phyloP scores from a whole-genome alignment of 352 stramenopile genomes.

The Pythium coloratum region DNA sequence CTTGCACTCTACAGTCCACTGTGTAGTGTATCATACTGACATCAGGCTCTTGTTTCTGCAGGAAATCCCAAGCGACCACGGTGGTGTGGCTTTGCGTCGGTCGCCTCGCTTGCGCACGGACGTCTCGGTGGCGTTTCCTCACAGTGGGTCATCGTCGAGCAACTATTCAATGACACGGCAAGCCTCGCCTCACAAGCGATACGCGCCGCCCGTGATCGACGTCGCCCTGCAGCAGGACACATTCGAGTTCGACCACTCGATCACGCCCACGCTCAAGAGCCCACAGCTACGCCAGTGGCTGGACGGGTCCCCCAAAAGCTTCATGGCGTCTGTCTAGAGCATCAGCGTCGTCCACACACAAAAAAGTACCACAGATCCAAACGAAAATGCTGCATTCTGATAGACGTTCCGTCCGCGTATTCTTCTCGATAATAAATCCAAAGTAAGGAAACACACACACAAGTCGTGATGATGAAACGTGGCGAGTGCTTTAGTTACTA shows the following conservation, averaged over 20 bases:
- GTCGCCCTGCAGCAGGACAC: slow-evolving; percentile 78
- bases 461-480: neutral
- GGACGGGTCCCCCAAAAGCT: slow-evolving; percentile 79
- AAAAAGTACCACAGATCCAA: slow-evolving; percentile 3
- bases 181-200: slow-evolving; percentile 72
- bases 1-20: neutral
- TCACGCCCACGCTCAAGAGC: slow-evolving; percentile 87
- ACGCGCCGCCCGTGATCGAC: slow-evolving; percentile 71
- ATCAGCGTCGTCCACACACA: neutral
- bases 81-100: slow-evolving; percentile 54
- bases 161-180: slow-evolving; percentile 48
- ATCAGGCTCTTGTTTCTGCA: slow-evolving; percentile 21
- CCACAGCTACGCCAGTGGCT: slow-evolving; percentile 83
- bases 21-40: neutral
- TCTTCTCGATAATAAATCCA: neutral
- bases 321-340: slow-evolving; percentile 74
- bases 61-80: slow-evolving; percentile 72
- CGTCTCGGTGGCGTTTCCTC: slow-evolving; percentile 82
- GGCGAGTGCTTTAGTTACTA: neutral
- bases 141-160: slow-evolving; percentile 37
- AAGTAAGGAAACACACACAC: neutral
- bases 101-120: slow-evolving; percentile 81
- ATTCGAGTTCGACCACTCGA: slow-evolving; percentile 85
- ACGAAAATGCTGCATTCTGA: neutral
- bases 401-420: neutral